Evolutionary conservation across 495 filamentous ascomycete species (phyloP).

Genomic region (Hypoxylon perforatum): DNA sequence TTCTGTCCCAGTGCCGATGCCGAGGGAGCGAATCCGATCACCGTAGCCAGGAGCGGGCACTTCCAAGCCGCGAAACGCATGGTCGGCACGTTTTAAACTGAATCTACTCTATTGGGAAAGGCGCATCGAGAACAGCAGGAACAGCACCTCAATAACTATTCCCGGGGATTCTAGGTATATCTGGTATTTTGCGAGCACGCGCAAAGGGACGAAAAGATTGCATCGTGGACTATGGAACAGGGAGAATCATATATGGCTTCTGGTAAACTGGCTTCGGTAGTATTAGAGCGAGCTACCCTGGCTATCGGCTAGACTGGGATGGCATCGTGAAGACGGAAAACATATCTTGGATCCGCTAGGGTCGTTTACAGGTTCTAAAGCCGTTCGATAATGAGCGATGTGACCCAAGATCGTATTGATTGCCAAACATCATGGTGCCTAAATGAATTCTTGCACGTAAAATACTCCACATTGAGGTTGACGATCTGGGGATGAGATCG

Average conservation of each 20-base stretch:
- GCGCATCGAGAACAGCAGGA: background rate
- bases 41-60: constrained; percentile 6
- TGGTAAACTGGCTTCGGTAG: constrained; percentile 2
- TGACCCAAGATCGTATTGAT: constrained; percentile 31
- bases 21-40: constrained; percentile 32
- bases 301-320: background rate
- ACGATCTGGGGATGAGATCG: constrained; percentile 6
- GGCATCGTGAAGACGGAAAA: constrained; percentile 32
- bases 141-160: background rate
- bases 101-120: background rate
- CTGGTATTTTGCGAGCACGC: background rate
- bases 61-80: constrained; percentile 18
- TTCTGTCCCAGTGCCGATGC: constrained; percentile 66
- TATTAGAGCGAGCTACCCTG: constrained; percentile 18
- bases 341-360: constrained; percentile 15
- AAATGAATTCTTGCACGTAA: constrained; percentile 16
- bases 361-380: constrained; percentile 4
- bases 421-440: constrained; percentile 32
- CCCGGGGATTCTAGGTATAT: background rate
- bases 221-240: background rate
- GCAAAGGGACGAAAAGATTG: background rate
- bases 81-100: background rate
- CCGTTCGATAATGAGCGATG: constrained; percentile 20
- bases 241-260: constrained; percentile 20
- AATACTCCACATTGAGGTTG: constrained; percentile 32